Conservation (phyloP, 257 asterid species). For the Thymus mandschuricus region DNA sequence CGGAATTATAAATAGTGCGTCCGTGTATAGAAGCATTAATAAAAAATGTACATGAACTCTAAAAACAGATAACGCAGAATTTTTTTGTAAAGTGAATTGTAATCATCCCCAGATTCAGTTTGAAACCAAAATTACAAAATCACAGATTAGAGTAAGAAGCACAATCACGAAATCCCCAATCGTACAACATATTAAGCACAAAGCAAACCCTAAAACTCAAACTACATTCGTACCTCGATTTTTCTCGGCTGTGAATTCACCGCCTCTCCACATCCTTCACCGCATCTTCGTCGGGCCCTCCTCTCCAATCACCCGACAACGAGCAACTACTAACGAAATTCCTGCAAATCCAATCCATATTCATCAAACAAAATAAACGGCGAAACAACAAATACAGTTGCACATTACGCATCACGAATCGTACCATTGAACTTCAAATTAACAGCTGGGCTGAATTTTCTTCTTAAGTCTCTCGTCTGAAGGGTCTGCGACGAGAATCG, state of each 20-base stretch:
- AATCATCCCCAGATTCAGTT: background rate
- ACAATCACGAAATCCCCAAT: conserved; percentile 7
- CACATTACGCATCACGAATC: conserved; percentile 21
- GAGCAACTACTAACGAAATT: conserved; percentile 53
- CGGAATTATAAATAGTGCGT: too few species aligned
- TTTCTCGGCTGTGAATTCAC: conserved; percentile 75
- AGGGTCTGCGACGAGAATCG: conserved; percentile 53
- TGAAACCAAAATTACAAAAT: too few species aligned
- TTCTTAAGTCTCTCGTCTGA: conserved; percentile 25
- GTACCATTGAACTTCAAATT: conserved; percentile 41
- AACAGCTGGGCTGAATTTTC: conserved; percentile 35
- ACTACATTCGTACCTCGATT: conserved; percentile 48
- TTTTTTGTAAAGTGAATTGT: too few species aligned
- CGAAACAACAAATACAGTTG: background rate
- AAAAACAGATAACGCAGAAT: background rate
- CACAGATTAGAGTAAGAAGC: background rate
- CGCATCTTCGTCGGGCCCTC: conserved; percentile 44
- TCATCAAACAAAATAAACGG: conserved; percentile 9
- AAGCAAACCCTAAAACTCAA: background rate
- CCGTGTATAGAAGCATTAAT: too few species aligned
- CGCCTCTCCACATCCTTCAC: conserved; percentile 67
- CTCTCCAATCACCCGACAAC: conserved; percentile 54
- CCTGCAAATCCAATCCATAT: conserved; percentile 43
- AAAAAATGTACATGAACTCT: background rate
- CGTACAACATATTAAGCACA: conserved; percentile 27